phyloP scores from a whole-genome alignment of 2,329 filamentous ascomycete species.

The Cytospora schulzeri region DNA sequence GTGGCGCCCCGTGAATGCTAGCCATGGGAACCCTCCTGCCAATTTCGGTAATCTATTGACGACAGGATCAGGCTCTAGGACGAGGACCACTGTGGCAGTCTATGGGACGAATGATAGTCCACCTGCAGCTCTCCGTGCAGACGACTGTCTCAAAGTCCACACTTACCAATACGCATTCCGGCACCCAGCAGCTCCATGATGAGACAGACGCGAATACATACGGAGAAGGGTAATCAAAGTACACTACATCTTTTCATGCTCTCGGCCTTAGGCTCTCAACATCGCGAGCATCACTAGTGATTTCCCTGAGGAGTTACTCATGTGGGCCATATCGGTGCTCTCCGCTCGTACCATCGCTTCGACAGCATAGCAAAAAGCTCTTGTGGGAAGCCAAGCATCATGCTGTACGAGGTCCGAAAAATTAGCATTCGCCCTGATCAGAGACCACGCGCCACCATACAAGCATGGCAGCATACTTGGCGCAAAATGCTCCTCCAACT shows the following conservation, averaged over 20 bases:
- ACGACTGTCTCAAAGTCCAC: conserved; percentile 9
- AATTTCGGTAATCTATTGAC: conserved; percentile 21
- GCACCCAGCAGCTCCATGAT: conserved; percentile 1
- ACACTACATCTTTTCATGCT: neutral
- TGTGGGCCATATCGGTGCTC: neutral
- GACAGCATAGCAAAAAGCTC: neutral
- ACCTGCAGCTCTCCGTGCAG: conserved; percentile 17
- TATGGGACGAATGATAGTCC: conserved; percentile 10
- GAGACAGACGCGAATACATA: neutral
- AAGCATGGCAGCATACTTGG: neutral
- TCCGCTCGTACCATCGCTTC: neutral
- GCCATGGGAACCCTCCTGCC: conserved; percentile 7
- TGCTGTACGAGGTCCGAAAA: neutral
- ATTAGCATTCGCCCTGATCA: neutral
- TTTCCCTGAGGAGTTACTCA: neutral
- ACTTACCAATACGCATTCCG: conserved; percentile 1
- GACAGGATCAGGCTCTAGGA: conserved; percentile 9
- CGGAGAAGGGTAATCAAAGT: neutral
- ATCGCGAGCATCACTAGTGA: neutral
- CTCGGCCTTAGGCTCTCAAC: neutral
- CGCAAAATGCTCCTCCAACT: conserved; percentile 7
- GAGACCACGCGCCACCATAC: conserved; percentile 10
- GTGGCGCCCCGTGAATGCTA: conserved; percentile 1
- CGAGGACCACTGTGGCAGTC: conserved; percentile 13
- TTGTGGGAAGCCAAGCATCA: neutral